These are phyloP conservation scores for Gautieria morchelliformis DNA, from an alignment of 768 basidiomycete species.

Conservation along the genomic window DNA sequence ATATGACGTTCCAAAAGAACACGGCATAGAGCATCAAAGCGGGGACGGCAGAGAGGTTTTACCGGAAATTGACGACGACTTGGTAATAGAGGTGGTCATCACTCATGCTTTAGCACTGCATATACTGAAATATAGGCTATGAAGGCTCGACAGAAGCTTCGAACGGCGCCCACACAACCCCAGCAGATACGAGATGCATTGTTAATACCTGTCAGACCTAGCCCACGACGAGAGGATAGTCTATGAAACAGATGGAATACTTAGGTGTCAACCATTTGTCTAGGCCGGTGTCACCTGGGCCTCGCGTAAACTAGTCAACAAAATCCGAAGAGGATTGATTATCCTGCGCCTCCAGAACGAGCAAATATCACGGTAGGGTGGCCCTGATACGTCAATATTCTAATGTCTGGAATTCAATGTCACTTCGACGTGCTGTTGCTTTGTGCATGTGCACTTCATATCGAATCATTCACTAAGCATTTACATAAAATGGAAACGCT, in stretches of 20 bases:
- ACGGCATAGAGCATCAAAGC: neutral
- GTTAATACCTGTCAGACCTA: neutral
- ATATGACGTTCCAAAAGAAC: slow-evolving; percentile 30
- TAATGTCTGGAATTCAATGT: too few relatives aligned
- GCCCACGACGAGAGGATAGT: slow-evolving; percentile 1
- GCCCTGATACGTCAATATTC: too few relatives aligned
- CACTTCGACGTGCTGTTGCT: too few relatives aligned
- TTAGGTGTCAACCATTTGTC: neutral
- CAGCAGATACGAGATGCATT: neutral
- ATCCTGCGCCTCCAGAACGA: too few relatives aligned
- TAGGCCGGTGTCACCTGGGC: too few relatives aligned
- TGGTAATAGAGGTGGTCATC: slow-evolving; percentile 44
- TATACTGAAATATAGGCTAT: neutral
- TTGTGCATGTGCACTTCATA: too few relatives aligned
- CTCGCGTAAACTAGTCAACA: too few relatives aligned
- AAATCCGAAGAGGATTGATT: too few relatives aligned
- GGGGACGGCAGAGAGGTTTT: slow-evolving; percentile 48
- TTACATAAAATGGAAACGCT: too few relatives aligned
- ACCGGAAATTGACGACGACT: slow-evolving; percentile 52
- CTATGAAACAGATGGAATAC: neutral
- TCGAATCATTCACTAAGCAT: too few relatives aligned
- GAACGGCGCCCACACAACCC: neutral
- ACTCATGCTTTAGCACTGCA: neutral
- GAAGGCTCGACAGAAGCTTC: slow-evolving; percentile 1
- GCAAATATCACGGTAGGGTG: too few relatives aligned